Conservation (phyloP, 495 filamentous ascomycete genomes). For the Immersiella caudata region DNA sequence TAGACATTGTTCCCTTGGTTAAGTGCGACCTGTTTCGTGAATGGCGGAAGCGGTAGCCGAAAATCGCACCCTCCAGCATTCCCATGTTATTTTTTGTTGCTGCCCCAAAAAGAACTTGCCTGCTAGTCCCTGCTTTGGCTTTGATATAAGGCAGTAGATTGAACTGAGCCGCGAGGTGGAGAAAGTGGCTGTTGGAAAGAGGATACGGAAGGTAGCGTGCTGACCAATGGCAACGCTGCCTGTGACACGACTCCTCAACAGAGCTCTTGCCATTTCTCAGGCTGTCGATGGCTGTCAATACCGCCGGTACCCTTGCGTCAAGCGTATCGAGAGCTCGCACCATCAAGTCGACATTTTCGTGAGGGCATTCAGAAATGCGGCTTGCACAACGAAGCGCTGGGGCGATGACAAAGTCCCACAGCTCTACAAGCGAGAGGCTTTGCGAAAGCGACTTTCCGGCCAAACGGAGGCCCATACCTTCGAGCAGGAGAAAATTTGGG, state of each 20-base stretch:
- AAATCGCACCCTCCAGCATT: neutral
- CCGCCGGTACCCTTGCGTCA: neutral
- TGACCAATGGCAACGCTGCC: neutral
- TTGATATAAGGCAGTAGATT: neutral
- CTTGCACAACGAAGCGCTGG: neutral
- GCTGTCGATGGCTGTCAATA: neutral
- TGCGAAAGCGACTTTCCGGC: neutral
- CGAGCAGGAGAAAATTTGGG: neutral
- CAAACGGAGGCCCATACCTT: neutral
- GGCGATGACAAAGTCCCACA: neutral
- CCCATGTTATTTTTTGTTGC: neutral
- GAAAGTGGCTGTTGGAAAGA: neutral
- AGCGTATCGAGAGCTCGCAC: neutral
- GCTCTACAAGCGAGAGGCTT: neutral
- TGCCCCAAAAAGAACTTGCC: neutral
- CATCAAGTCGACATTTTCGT: neutral
- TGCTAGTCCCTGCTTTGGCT: neutral
- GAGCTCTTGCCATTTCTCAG: neutral
- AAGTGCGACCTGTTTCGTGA: too few species aligned
- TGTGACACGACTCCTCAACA: neutral
- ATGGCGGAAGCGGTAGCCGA: neutral
- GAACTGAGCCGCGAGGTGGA: neutral
- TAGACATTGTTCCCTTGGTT: too few species aligned
- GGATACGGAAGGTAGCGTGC: neutral
- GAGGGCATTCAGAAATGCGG: neutral